Percentiles rank a stretch among this genome's conserved stretches.
These are phyloP conservation scores for Colletotrichum sp. DNA, from an alignment of 2,329 filamentous ascomycete species.

Conservation along the genomic window DNA sequence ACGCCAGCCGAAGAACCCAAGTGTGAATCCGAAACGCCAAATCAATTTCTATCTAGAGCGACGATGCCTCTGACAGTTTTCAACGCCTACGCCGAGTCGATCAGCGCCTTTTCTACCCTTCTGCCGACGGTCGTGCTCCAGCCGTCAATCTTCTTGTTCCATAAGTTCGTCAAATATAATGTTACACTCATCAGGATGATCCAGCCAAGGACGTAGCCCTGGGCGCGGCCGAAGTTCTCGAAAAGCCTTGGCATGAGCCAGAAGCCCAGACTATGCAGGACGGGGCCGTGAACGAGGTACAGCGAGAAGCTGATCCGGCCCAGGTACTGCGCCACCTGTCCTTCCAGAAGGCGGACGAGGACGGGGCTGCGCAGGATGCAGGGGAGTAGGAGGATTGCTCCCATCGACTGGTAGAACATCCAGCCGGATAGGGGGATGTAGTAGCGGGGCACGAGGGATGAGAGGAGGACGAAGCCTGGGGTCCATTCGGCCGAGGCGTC, in stretches of 20 bases:
- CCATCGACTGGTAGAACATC: slow-evolving; percentile 44
- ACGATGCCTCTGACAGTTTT: not conserved
- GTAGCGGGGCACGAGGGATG: slow-evolving; percentile 37
- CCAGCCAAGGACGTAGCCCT: slow-evolving; percentile 37
- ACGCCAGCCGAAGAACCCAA: rapidly evolving
- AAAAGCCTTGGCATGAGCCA: slow-evolving; percentile 44
- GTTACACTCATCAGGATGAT: slow-evolving; percentile 32
- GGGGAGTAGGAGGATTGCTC: slow-evolving; percentile 39
- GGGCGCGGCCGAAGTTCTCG: slow-evolving; percentile 34
- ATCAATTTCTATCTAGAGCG: not conserved
- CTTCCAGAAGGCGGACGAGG: slow-evolving; percentile 33
- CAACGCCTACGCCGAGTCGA: not conserved
- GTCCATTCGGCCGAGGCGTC: slow-evolving; percentile 42
- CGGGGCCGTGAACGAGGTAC: slow-evolving; percentile 42
- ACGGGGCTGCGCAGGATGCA: slow-evolving; percentile 37
- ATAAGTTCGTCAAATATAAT: slow-evolving; percentile 38
- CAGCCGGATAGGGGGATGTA: slow-evolving; percentile 40
- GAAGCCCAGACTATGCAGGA: slow-evolving; percentile 31
- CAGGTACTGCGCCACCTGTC: slow-evolving; percentile 37
- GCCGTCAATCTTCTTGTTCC: slow-evolving; percentile 37
- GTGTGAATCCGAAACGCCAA: not conserved
- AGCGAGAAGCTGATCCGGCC: slow-evolving; percentile 45
- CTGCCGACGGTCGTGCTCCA: slow-evolving; percentile 43
- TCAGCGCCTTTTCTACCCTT: slow-evolving; percentile 36
- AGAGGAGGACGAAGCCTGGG: slow-evolving; percentile 38